These are phyloP conservation scores for Plasmodium billcollinsi DNA, from an alignment of 169 alveolate species.

Conservation along the genomic window DNA sequence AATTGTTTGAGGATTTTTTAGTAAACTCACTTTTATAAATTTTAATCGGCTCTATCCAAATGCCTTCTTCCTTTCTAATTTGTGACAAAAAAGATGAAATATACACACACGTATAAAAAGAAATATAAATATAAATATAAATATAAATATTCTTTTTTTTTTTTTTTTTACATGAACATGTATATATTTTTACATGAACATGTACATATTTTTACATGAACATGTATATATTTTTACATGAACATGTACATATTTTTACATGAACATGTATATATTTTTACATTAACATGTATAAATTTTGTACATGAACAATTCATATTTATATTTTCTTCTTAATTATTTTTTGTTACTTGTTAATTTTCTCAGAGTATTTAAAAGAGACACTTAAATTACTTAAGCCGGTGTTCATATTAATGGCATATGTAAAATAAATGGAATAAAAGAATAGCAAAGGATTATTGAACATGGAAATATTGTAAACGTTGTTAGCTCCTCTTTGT, in stretches of 20 bases:
- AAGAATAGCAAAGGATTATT: constrained; percentile 52
- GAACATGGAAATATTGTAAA: constrained; percentile 49
- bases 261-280: too few species aligned
- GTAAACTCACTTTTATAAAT: constrained; percentile 51
- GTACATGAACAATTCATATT: too few species aligned
- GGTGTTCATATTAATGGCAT: constrained; percentile 41
- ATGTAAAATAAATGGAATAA: constrained; percentile 39
- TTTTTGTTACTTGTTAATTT: constrained; percentile 13
- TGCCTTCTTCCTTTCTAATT: constrained; percentile 46
- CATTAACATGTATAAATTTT: too few species aligned
- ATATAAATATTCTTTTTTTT: background rate
- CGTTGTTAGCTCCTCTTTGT: constrained; percentile 34
- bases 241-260: too few species aligned
- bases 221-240: background rate
- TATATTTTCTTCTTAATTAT: background rate
- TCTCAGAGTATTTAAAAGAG: constrained; percentile 35
- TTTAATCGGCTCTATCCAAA: constrained; percentile 38
- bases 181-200: background rate
- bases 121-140: background rate
- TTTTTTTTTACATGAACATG: background rate
- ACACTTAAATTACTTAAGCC: constrained; percentile 8
- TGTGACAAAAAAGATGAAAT: too few species aligned
- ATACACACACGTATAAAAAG: background rate
- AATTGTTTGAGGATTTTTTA: background rate
- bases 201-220: background rate